Evolutionary conservation across 805 yeast species (phyloP).

Genomic region (Ogataea henricii): DNA sequence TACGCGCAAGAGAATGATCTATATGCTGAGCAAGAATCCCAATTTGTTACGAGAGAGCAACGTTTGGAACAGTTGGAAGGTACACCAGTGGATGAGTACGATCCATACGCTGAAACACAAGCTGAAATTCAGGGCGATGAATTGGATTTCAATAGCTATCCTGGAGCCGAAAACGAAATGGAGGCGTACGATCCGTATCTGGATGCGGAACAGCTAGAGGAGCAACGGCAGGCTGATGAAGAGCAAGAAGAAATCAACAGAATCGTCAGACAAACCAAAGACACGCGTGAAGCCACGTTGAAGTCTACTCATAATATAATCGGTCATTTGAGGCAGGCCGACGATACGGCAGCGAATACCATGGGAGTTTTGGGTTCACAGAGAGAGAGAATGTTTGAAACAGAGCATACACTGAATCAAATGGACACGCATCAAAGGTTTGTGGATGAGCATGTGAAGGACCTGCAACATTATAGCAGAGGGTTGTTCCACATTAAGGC

Average conservation of each 20-base stretch:
- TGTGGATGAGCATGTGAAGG: constrained; percentile 80
- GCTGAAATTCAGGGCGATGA: constrained; percentile 15
- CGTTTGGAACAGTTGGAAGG: constrained; percentile 7
- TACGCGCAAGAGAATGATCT: constrained; percentile 25
- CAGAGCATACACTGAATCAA: constrained; percentile 74
- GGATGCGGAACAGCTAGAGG: constrained; percentile 23
- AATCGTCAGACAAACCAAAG: constrained; percentile 76
- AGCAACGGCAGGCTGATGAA: constrained; percentile 47
- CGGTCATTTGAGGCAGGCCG: constrained; percentile 69
- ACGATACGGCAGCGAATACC: constrained; percentile 74
- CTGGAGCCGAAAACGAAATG: constrained; percentile 20
- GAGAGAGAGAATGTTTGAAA: constrained; percentile 77
- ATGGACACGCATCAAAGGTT: constrained; percentile 80
- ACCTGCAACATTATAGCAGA: constrained; percentile 76
- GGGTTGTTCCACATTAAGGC: constrained; percentile 80
- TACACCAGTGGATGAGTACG: constrained; percentile 13
- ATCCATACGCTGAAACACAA: constrained; percentile 29
- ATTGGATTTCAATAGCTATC: constrained; percentile 33
- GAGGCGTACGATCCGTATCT: constrained; percentile 29
- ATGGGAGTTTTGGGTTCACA: constrained; percentile 94
- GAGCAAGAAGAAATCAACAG: constrained; percentile 86
- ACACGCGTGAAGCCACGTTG: constrained; percentile 67
- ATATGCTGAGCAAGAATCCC: constrained; percentile 12
- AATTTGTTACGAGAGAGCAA: background rate
- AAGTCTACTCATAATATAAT: constrained; percentile 84